Conservation (phyloP, 2,329 filamentous ascomycete genomes). For the Pleurostoma richardsiae region DNA sequence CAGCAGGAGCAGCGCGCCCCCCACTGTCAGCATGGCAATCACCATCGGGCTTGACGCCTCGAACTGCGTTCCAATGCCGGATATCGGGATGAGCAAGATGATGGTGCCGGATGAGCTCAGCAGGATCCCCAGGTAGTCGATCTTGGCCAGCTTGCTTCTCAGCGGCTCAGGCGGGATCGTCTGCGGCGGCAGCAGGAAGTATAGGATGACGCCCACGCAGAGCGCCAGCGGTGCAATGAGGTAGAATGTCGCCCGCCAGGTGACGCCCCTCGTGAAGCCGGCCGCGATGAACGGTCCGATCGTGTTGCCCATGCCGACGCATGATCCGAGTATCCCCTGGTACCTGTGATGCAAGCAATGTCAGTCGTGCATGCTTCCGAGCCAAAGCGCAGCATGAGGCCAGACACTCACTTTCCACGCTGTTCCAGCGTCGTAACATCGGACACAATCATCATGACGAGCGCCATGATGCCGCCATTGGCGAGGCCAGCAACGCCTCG, state of each 20-base stretch:
- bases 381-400: slow-evolving; percentile 10
- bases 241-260: slow-evolving; percentile 30
- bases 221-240: slow-evolving; percentile 39
- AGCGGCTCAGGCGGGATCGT: slow-evolving; percentile 28
- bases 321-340: slow-evolving; percentile 35
- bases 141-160: slow-evolving; percentile 44
- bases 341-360: not conserved
- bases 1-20: slow-evolving; percentile 33
- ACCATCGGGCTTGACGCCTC: slow-evolving; percentile 46
- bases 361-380: not conserved
- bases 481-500: slow-evolving; percentile 27
- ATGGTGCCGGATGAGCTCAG: slow-evolving; percentile 48
- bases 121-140: slow-evolving; percentile 55
- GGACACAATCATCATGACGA: slow-evolving; percentile 30
- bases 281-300: slow-evolving; percentile 40
- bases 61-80: slow-evolving; percentile 49
- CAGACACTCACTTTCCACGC: slow-evolving; percentile 21
- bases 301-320: slow-evolving; percentile 37
- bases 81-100: slow-evolving; percentile 51
- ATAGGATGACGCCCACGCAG: slow-evolving; percentile 32
- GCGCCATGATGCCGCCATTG: slow-evolving; percentile 25
- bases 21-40: slow-evolving; percentile 49
- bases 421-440: slow-evolving; percentile 29
- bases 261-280: slow-evolving; percentile 30
- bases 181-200: slow-evolving; percentile 46